Conservation (phyloP, 2,329 filamentous ascomycete species). For the Coniochaeta sp. region DNA sequence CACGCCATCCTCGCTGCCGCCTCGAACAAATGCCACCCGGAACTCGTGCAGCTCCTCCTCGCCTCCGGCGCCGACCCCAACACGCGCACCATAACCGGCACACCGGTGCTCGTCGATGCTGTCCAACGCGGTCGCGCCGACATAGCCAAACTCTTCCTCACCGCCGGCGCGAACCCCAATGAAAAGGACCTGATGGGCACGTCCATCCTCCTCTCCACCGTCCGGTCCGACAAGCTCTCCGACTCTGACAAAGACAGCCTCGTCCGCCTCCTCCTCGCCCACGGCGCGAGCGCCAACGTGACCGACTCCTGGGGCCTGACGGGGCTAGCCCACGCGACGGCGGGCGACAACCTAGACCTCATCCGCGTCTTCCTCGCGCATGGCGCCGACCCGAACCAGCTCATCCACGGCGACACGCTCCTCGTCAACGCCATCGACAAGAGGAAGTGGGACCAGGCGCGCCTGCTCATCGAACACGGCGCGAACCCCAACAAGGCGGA, state of each 20-base stretch:
- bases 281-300: constrained; percentile 24
- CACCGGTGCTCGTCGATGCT: constrained; percentile 18
- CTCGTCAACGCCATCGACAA: constrained; percentile 20
- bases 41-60: constrained; percentile 17
- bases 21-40: constrained; percentile 14
- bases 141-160: constrained; percentile 26
- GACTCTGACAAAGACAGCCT: constrained; percentile 18
- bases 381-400: constrained; percentile 18
- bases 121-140: constrained; percentile 19
- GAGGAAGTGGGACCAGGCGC: constrained; percentile 19
- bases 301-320: constrained; percentile 19
- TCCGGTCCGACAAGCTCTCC: constrained; percentile 24
- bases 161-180: constrained; percentile 25
- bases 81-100: constrained; percentile 12
- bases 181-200: constrained; percentile 21
- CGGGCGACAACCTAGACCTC: constrained; percentile 19
- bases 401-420: constrained; percentile 16
- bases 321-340: constrained; percentile 18
- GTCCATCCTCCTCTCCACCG: constrained; percentile 24
- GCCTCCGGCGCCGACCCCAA: constrained; percentile 29
- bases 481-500: constrained; percentile 18
- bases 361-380: constrained; percentile 14
- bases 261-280: constrained; percentile 23
- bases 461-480: constrained; percentile 14
- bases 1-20: constrained; percentile 23